Evolutionary conservation across 176 grass and related monocot species (phyloP), one percentile per base, ranked within the genome.

Genomic region (Musa schizocarpa): DNA sequence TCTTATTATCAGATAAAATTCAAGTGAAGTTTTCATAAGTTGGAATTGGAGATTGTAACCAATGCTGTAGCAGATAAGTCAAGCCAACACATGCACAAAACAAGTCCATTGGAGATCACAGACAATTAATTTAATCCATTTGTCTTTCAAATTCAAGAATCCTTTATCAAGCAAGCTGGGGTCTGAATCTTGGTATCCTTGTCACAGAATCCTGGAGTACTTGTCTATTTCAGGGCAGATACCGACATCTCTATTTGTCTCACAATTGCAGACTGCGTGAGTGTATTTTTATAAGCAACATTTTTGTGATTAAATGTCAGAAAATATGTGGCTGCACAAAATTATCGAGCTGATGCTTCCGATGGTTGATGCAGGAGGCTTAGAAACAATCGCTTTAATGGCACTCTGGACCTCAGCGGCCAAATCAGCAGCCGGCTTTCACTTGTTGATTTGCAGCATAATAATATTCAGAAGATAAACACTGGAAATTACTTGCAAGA

Each of bases 221-320:
- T 78, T 92, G 8, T 1, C 16, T 0, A 78, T 96, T 57, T 25
- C 52, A 0, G 92, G 92, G 26, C 59, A 82, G 79, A 76, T 96
- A 1, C 92, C 87, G 0, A 58, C 80, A 54, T 3, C 65, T 50
- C 78, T 96, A 61, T 96, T 96, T 50, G 67, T 81, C 79, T 49
- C 89, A 14, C 64, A 72, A 49, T 23, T 96, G 21, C 87, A 96
- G 72, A 96, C 85, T 74, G 49, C 84, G 92, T 96, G 78, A 96
- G 89, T 81, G 57, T 54, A 68, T 22, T 13, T 57, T 80, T 20
- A 23, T 21, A 65, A 65, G 58, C 8, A 70, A 68, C 11, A 68
- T 79, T 11, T 26, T 76, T 43, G 9, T 25, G 13, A 77, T 16
- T 25, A 58, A n/a, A 67, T 56, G 2, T 77, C 2, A 19, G 9